A percentile compares a stretch with the other conserved stretches of the same genome.
Evolutionary conservation across 179 eudicot genomes (phyloP).

Genomic region (Amaranthus tricolor): DNA sequence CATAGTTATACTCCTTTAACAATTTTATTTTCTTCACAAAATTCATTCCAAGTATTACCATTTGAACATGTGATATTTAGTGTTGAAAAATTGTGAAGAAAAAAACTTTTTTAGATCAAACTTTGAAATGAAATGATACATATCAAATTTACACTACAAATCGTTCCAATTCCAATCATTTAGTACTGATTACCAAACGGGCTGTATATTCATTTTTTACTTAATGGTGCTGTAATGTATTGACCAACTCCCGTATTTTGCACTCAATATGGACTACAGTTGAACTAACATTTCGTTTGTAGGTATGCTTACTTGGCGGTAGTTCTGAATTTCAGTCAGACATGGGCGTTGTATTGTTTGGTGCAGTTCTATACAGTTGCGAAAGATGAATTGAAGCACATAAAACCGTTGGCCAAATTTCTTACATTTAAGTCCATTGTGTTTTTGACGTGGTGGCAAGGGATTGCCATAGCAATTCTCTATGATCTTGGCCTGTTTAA

Average conservation of each 20-base stretch:
- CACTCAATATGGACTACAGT: neutral
- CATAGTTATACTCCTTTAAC: no score
- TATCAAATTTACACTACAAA: no score
- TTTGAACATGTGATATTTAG: no score
- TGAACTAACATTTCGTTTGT: constrained; percentile 30
- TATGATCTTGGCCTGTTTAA: constrained; percentile 72
- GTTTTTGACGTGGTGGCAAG: constrained; percentile 99
- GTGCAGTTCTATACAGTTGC: constrained; percentile 84
- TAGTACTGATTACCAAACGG: no score
- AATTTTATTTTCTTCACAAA: no score
- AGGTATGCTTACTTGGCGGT: constrained; percentile 95
- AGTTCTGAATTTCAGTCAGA: constrained; percentile 87
- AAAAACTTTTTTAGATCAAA: no score
- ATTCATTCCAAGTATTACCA: no score
- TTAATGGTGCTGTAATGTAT: neutral
- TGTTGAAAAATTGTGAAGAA: no score
- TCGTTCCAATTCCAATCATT: no score
- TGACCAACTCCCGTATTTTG: neutral
- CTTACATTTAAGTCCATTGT: constrained; percentile 95
- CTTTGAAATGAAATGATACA: no score
- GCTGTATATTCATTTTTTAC: neutral
- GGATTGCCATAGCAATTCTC: constrained; percentile 81
- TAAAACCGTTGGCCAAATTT: constrained; percentile 86
- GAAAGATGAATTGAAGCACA: constrained; percentile 82
- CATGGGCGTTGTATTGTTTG: constrained; percentile 98